A percentile compares a stretch with the other conserved stretches of the same genome.
These are phyloP conservation scores for Neurospora sp. DNA, from an alignment of 495 filamentous ascomycete genomes.

Conservation along the genomic window DNA sequence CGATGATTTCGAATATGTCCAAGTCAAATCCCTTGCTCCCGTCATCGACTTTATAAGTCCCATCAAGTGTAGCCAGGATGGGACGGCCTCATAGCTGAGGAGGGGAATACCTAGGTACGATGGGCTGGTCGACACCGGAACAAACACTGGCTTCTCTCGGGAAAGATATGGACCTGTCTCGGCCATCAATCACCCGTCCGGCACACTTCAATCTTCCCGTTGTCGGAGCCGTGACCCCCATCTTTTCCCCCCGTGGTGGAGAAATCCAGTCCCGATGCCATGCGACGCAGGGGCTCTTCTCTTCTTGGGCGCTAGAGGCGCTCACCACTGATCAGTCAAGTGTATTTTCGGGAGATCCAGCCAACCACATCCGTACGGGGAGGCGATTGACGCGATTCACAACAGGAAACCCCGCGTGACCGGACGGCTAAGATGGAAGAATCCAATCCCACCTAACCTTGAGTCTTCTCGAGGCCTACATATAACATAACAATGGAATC, in stretches of 20 bases:
- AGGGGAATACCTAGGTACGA: no score
- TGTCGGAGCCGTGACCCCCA: constrained; percentile 4
- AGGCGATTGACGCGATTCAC: neutral
- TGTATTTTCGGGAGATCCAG: neutral
- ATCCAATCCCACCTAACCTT: neutral
- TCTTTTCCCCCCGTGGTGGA: neutral
- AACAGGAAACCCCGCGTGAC: neutral
- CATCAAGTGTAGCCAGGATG: neutral
- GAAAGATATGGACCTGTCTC: neutral
- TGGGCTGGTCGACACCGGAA: no score
- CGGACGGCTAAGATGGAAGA: neutral
- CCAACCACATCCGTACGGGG: neutral
- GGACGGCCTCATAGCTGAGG: neutral
- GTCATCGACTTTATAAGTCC: neutral
- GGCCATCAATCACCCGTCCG: neutral
- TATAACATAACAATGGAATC: neutral
- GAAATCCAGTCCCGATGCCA: neutral
- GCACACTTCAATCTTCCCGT: neutral
- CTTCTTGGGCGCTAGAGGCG: neutral
- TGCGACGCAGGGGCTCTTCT: neutral
- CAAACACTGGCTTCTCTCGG: neutral
- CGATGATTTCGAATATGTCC: neutral
- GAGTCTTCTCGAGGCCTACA: neutral
- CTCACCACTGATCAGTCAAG: neutral
- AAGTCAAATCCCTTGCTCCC: neutral